phyloP scores from a whole-genome alignment of 768 basidiomycete species.

The Phallus indusiatus region DNA sequence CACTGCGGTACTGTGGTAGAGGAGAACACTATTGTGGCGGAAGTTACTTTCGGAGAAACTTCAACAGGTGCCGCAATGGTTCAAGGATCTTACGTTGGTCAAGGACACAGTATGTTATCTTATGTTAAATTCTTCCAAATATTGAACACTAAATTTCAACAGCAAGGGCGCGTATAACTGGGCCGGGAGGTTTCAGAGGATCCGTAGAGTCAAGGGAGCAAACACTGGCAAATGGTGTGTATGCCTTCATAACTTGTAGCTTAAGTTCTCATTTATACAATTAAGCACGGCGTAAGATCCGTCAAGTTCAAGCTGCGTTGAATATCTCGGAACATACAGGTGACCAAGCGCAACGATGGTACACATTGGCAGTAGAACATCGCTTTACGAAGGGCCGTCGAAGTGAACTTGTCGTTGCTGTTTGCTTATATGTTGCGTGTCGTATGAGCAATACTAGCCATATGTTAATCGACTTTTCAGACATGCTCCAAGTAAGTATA shows the following conservation, averaged over 20 bases:
- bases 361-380: conserved; percentile 89
- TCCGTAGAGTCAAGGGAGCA: conserved; percentile 81
- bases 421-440: conserved; percentile 92
- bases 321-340: conserved; percentile 72
- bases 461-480: conserved; percentile 99
- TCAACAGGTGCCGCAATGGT: conserved; percentile 90
- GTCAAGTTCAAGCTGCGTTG: conserved; percentile 69
- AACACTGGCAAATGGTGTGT: conserved; percentile 80
- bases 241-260: neutral
- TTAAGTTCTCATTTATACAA: neutral
- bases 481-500: conserved; percentile 67
- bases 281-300: conserved; percentile 73
- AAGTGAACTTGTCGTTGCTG: conserved; percentile 88
- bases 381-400: conserved; percentile 91
- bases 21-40: conserved; percentile 89
- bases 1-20: conserved; percentile 86
- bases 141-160: neutral
- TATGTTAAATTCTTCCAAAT: neutral
- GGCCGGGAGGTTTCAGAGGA: conserved; percentile 73
- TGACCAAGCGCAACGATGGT: conserved; percentile 75
- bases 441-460: conserved; percentile 87
- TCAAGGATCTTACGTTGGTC: conserved; percentile 85
- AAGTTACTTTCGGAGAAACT: conserved; percentile 93
- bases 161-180: conserved; percentile 79
- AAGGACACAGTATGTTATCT: conserved; percentile 68